A percentile compares a stretch with the other conserved stretches of the same genome.
Evolutionary conservation across 2,329 filamentous ascomycete species (phyloP).

Genomic region (Aureobasidium leucospermi): DNA sequence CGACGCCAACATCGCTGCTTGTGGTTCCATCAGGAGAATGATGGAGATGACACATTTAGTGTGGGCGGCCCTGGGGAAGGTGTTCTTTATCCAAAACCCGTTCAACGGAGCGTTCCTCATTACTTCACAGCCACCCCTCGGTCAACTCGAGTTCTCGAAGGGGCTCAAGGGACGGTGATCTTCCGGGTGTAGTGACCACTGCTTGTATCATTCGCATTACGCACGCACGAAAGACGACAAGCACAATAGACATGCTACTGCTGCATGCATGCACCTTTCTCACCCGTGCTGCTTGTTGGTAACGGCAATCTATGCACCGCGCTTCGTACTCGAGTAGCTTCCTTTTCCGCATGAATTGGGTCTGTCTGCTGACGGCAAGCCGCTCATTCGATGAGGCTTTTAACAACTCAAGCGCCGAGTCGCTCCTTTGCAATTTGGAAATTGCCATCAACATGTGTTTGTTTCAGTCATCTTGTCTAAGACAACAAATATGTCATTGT

Average conservation of each 20-base stretch:
- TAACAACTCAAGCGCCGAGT: neutral
- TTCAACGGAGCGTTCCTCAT: neutral
- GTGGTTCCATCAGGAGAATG: no score
- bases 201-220: neutral
- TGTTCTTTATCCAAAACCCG: neutral
- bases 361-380: neutral
- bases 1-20: no score
- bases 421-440: neutral
- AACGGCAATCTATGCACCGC: constrained; percentile 7
- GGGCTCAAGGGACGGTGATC: neutral
- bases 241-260: neutral
- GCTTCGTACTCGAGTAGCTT: neutral
- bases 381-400: neutral
- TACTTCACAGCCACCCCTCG: neutral
- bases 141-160: neutral
- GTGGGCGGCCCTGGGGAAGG: neutral
- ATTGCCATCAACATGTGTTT: no score
- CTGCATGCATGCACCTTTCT: constrained; percentile 6
- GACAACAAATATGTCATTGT: no score
- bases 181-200: neutral
- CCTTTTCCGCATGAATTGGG: constrained; percentile 2
- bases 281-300: neutral
- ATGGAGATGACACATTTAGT: no score
- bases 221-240: neutral
- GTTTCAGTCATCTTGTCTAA: no score